Base-by-base conservation (phyloP, 495 filamentous ascomycete genomes). In the Hypoxylon trugodes region DNA sequence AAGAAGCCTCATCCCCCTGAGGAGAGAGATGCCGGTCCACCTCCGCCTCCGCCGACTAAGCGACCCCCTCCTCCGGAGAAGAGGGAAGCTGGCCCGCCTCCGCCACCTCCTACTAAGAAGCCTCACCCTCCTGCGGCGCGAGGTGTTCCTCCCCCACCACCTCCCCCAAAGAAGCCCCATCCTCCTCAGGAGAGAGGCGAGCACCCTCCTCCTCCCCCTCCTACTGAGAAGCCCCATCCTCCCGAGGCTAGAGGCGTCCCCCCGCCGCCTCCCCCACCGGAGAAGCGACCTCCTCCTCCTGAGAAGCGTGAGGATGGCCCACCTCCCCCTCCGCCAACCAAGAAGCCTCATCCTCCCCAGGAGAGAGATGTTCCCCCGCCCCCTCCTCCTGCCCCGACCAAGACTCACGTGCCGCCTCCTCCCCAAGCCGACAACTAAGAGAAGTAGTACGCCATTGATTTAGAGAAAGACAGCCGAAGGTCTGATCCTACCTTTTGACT, bases 241-340 rank as follows among this genome's bases (percentile, higher is more conserved):
- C 5, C 10, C 2, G 21, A 19, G 10, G 7, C 41, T 2, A 19
- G 21, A 12, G 22, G 9, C 1, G 12, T 12, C 22, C 21, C 21
- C 2, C 21, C 28, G 28, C 28, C 41, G 1, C 21, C 41, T 45
- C 41, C 41, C n/a, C 45, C 42, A 15, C 22, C 26, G 12, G 9
- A 7, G 2, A 13, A 18, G n/a, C 3, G 10, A 16, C 4, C 43
- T 0, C 43, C 2, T 9, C 43, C 43, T n/a, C 43, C 43, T 8
- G 6, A 10, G 7, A 28, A 25, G 2, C 43, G 45, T 9, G 26
- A 21, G 8, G 45, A 9, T 8, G 26, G 15, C 12, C 45, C 45
- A 5, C 45, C 45, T 33, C 45, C 45, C 21, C 45, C 45, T 8
- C 42, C 42, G n/a, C n/a, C n/a, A n/a, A n/a, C n/a, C n/a, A n/a